phyloP scores from a whole-genome alignment of 108 stramenopile species.

The Nitzschia sp. region DNA sequence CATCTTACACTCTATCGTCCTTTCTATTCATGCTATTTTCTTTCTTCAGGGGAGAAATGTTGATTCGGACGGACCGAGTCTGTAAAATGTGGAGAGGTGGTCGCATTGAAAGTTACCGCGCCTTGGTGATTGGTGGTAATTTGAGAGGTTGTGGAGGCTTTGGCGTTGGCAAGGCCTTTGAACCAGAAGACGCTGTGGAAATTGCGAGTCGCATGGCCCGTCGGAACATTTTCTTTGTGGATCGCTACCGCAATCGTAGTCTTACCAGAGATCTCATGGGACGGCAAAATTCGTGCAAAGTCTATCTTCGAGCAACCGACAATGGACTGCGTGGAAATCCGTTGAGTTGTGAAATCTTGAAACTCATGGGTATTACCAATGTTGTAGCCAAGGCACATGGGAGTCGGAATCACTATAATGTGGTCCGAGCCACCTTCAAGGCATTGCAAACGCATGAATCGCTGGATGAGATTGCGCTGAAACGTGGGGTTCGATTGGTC shows the following conservation, averaged over 20 bases:
- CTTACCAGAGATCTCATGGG: slow-evolving; percentile 83
- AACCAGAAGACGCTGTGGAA: slow-evolving; percentile 81
- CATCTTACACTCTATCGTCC: background rate
- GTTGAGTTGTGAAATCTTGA: slow-evolving; percentile 75
- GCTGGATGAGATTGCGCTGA: slow-evolving; percentile 87
- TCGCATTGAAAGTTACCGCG: slow-evolving; percentile 87
- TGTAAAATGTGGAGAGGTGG: slow-evolving; percentile 93
- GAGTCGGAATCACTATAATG: slow-evolving; percentile 82
- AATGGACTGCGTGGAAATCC: slow-evolving; percentile 76
- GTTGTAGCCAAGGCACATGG: slow-evolving; percentile 83
- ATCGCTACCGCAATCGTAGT: slow-evolving; percentile 75
- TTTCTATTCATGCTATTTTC: background rate
- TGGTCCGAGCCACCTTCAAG: slow-evolving; percentile 91
- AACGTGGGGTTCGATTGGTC: slow-evolving; percentile 83
- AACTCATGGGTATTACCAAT: slow-evolving; percentile 84
- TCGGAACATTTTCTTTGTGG: slow-evolving; percentile 90
- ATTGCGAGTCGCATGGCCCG: slow-evolving; percentile 76
- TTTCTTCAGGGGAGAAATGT: slow-evolving; percentile 65
- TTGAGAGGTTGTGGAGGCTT: slow-evolving; percentile 94
- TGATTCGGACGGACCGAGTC: slow-evolving; percentile 82
- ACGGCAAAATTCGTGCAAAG: slow-evolving; percentile 90
- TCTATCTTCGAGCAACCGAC: slow-evolving; percentile 71
- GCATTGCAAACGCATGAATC: slow-evolving; percentile 89
- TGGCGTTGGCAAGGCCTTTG: slow-evolving; percentile 91
- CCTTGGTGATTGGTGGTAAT: slow-evolving; percentile 93